Conservation (phyloP, 176 grass and related monocot species). For the Oryza meridionalis region DNA sequence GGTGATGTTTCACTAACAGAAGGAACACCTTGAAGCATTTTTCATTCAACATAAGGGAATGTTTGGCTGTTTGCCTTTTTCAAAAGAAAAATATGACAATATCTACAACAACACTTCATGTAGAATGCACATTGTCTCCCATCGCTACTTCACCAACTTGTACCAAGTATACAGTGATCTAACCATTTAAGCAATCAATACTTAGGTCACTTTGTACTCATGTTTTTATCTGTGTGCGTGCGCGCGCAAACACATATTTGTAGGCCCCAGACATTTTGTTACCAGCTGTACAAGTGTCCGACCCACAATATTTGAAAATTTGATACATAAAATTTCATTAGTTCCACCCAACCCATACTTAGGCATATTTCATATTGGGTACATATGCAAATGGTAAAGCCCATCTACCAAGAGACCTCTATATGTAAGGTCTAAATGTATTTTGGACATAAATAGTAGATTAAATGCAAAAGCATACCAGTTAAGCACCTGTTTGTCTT, state of each 20-base stretch:
- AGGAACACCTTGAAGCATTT: neutral
- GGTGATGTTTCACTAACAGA: neutral
- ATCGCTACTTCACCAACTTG: neutral
- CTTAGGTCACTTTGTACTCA: neutral
- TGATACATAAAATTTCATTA: neutral
- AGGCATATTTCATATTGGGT: neutral
- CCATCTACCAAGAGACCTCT: conserved; percentile 22
- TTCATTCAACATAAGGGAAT: neutral
- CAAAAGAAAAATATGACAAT: neutral
- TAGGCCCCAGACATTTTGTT: conserved; percentile 8
- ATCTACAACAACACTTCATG: neutral
- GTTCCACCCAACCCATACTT: neutral
- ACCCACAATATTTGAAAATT: neutral
- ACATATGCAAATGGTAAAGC: conserved; percentile 28
- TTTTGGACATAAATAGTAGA: conserved; percentile 34
- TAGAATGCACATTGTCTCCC: neutral
- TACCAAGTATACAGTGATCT: neutral
- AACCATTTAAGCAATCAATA: neutral
- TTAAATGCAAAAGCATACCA: conserved; percentile 96
- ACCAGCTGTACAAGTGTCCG: neutral
- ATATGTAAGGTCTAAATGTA: conserved; percentile 38
- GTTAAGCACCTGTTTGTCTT: conserved; percentile 99
- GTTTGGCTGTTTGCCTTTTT: neutral
- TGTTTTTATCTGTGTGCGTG: neutral
- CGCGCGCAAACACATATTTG: neutral